Conservation (phyloP, 441 rosid species). For the Populus tomentosa region DNA sequence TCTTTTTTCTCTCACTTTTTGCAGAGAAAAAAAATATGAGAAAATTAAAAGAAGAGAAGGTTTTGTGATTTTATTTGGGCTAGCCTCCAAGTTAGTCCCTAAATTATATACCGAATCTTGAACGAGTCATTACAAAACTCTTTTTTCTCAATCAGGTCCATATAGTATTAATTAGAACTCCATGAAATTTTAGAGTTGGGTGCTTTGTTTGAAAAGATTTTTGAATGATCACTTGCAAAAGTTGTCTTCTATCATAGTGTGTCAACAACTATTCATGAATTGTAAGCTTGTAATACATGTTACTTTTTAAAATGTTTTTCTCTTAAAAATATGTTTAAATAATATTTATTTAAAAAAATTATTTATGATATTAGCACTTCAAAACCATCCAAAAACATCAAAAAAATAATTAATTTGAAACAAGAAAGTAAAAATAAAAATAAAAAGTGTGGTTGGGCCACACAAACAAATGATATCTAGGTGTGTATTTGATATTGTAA, state of each 20-base stretch:
- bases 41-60: conserved; percentile 2
- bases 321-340: no score
- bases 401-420: no score
- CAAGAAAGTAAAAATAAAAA: no score
- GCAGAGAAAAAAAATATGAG: conserved; percentile 16
- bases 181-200: neutral
- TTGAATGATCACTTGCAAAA: neutral
- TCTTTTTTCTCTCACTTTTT: conserved; percentile 2
- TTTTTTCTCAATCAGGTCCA: neutral
- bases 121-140: neutral
- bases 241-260: neutral
- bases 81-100: neutral
- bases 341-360: no score
- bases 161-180: neutral
- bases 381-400: no score
- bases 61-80: neutral
- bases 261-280: no score
- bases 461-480: no score
- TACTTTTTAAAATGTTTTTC: no score
- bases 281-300: fast-evolving
- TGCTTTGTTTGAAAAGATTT: neutral
- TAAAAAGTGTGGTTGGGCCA: fast-evolving
- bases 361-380: no score
- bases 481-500: no score
- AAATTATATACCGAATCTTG: neutral